Evolutionary conservation across 768 basidiomycete species (phyloP).

Genomic region (Zangia roseola): DNA sequence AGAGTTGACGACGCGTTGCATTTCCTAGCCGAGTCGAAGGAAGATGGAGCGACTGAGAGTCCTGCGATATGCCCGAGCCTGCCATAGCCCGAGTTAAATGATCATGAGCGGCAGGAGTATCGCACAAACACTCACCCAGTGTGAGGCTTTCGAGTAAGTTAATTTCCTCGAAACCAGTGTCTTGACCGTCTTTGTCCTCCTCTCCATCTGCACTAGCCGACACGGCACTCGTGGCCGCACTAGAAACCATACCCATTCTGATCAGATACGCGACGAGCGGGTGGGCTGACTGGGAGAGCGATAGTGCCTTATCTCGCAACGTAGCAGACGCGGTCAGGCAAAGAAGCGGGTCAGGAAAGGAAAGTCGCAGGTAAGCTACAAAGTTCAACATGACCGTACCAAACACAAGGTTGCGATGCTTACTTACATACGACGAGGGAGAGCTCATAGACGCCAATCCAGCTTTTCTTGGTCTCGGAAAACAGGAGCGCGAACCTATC

Average conservation of each 20-base stretch:
- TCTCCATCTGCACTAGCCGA: constrained; percentile 13
- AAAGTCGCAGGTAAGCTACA: constrained; percentile 71
- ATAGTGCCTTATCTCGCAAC: constrained; percentile 73
- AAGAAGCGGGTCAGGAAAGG: constrained; percentile 70
- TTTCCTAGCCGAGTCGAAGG: constrained; percentile 73
- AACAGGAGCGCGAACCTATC: constrained; percentile 68
- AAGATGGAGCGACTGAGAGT: constrained; percentile 42
- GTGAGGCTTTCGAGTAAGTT: constrained; percentile 66
- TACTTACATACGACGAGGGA: constrained; percentile 76
- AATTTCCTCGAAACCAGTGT: constrained; percentile 61
- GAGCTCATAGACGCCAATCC: constrained; percentile 81
- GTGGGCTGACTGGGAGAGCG: constrained; percentile 40
- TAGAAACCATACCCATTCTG: constrained; percentile 14
- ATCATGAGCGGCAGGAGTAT: not conserved
- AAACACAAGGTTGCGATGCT: not conserved
- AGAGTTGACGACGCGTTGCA: constrained; percentile 63
- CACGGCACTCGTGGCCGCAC: constrained; percentile 5
- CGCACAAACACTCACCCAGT: constrained; percentile 46
- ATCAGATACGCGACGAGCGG: constrained; percentile 31
- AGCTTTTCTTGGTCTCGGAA: constrained; percentile 56
- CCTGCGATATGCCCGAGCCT: constrained; percentile 48
- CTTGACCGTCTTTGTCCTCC: constrained; percentile 37
- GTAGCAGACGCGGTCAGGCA: constrained; percentile 86
- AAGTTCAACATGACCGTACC: constrained; percentile 5
- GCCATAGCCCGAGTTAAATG: not conserved